These are phyloP conservation scores for Leucoagaricus sp. DNA, from an alignment of 1,284 basidiomycete genomes.

Conservation along the genomic window DNA sequence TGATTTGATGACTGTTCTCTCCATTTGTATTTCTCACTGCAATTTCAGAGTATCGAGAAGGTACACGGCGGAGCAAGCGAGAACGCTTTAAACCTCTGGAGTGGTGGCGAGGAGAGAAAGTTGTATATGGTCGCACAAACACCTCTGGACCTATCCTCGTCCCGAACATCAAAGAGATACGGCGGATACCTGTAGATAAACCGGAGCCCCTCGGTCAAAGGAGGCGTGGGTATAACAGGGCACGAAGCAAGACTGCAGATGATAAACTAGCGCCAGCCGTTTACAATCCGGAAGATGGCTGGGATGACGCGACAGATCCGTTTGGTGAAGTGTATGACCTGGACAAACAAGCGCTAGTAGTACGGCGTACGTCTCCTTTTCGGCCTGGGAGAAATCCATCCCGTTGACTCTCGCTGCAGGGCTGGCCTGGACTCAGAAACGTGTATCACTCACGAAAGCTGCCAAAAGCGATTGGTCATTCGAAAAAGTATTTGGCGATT, in stretches of 20 bases:
- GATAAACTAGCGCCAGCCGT: slow-evolving; percentile 29
- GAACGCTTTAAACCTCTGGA: slow-evolving; percentile 79
- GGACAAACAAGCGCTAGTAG: slow-evolving; percentile 57
- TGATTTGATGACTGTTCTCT: slow-evolving; percentile 21
- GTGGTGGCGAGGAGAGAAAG: slow-evolving; percentile 92
- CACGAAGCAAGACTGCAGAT: slow-evolving; percentile 41
- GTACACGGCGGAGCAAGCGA: slow-evolving; percentile 76
- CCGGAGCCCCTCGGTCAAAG: slow-evolving; percentile 52
- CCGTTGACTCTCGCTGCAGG: slow-evolving; percentile 36
- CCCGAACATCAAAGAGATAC: slow-evolving; percentile 81
- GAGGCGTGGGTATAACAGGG: slow-evolving; percentile 36
- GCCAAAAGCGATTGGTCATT: slow-evolving; percentile 77
- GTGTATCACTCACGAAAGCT: slow-evolving; percentile 60
- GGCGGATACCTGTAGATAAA: slow-evolving; percentile 74
- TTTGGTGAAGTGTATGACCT: slow-evolving; percentile 75
- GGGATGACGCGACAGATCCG: slow-evolving; percentile 81
- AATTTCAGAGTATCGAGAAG: slow-evolving; percentile 41
- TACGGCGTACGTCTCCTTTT: slow-evolving; percentile 60
- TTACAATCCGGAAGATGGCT: slow-evolving; percentile 74
- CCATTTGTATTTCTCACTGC: slow-evolving; percentile 1
- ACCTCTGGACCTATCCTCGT: slow-evolving; percentile 53
- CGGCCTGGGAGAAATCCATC: slow-evolving; percentile 1
- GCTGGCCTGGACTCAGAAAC: slow-evolving; percentile 72
- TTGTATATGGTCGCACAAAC: slow-evolving; percentile 73
- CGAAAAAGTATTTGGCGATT: slow-evolving; percentile 95